phyloP scores from a whole-genome alignment of 352 stramenopile genomes.

The Phytophthora multivora region DNA sequence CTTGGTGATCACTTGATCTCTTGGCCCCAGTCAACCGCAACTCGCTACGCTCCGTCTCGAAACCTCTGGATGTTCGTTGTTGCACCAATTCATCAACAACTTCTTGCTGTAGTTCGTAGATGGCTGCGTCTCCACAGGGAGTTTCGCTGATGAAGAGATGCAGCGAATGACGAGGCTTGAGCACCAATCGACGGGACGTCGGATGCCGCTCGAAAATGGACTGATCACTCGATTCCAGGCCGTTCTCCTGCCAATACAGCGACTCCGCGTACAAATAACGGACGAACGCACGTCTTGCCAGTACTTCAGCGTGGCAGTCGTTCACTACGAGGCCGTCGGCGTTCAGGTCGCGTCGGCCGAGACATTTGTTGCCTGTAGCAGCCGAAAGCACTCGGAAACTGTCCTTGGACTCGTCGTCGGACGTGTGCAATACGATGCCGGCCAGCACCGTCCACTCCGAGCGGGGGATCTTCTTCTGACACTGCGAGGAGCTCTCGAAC shows the following conservation, averaged over 20 bases:
- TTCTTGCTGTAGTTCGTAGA: constrained; percentile 86
- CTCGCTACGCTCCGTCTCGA: constrained; percentile 36
- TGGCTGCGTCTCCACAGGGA: constrained; percentile 93
- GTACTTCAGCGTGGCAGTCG: constrained; percentile 94
- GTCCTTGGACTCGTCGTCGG: constrained; percentile 1
- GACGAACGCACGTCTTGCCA: constrained; percentile 86
- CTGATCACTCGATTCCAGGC: constrained; percentile 10
- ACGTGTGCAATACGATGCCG: constrained; percentile 48
- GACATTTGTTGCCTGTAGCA: constrained; percentile 81
- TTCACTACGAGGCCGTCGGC: constrained; percentile 84
- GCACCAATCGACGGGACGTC: constrained; percentile 39
- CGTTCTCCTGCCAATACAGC: constrained; percentile 36
- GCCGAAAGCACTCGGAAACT: constrained; percentile 53
- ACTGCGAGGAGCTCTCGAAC: constrained; percentile 53
- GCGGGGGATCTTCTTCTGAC: constrained; percentile 61
- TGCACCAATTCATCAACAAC: constrained; percentile 69
- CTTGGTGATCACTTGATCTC: constrained; percentile 11
- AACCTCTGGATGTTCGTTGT: constrained; percentile 27
- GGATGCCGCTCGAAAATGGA: constrained; percentile 58
- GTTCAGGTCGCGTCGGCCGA: constrained; percentile 70
- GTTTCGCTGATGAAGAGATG: constrained; percentile 94
- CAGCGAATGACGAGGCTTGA: constrained; percentile 71
- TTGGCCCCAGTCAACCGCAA: constrained; percentile 75
- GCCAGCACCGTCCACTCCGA: constrained; percentile 73
- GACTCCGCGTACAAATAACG: constrained; percentile 88